Base-by-base conservation (phyloP, 2,329 filamentous ascomycete genomes). In the Sporothrix sp. region DNA sequence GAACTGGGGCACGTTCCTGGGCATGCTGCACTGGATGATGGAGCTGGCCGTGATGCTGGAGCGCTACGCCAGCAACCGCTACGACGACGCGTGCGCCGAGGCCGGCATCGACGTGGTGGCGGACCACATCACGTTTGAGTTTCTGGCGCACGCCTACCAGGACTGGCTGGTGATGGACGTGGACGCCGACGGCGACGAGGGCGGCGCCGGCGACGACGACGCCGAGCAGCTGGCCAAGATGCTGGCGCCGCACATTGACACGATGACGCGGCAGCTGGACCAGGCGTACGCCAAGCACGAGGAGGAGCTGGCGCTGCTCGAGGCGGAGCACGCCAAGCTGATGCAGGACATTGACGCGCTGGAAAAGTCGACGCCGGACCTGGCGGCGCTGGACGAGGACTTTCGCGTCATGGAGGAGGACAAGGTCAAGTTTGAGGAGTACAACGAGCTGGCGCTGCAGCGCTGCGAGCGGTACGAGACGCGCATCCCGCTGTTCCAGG, bases 11-110 rank as follows among this genome's bases (percentile, higher is more conserved):
- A 93, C 88, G 0, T 97, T 98, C 61, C 72, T 98, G 11, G 93
- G 90, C 0, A 72, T 98, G 64, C 74, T 98, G 46, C 90, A 98
- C 69, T 98, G 93, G 93, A 91, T 98, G 82, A 95, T 98, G 91
- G 90, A 97, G 66, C 73, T 98, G 47, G 87, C 88, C 4, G 84
- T 91, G 59, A 95, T 97, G 84, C 79, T 97, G 62, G 90, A 97
- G 55, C 79, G 85, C 20, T 97, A 90, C 62, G 73, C 79, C 1
- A 67, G 72, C 50, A 84, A 89, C 52, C 81, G 81, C 42, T 98
- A 95, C 65, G 89, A 96, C 58, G 85, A 95, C 48, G 90, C 89
- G 1, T 96, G 89, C 63, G 76, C 85, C 37, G 91, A 96, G 60
- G 84, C 81, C 27, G 93, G 91, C 2, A 79, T 93, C 40, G 93